Evolutionary conservation across 805 yeast genomes (phyloP).

Genomic region (Ogataea naganishii): DNA sequence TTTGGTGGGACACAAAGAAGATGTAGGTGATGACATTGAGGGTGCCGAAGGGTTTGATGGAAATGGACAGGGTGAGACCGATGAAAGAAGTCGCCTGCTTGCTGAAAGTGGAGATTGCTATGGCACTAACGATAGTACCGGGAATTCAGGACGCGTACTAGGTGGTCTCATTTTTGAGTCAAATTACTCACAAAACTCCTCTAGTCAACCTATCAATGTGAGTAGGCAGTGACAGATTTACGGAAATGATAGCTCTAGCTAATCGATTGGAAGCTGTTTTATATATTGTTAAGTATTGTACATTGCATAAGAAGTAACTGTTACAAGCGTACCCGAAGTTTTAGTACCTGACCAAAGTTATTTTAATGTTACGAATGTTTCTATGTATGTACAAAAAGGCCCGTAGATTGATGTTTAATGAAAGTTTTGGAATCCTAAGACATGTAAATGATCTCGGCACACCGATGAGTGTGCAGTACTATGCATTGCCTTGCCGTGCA

Average conservation of each 20-base stretch:
- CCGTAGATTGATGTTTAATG: too few species aligned
- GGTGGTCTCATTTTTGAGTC: slow-evolving; percentile 17
- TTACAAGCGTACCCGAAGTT: too few species aligned
- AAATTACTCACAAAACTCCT: slow-evolving; percentile 20
- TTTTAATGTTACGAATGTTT: too few species aligned
- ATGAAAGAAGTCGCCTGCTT: neutral
- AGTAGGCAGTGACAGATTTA: neutral
- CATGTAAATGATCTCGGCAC: too few species aligned
- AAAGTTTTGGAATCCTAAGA: too few species aligned
- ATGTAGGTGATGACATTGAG: neutral
- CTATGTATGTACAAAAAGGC: too few species aligned
- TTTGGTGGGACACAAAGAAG: slow-evolving; percentile 14
- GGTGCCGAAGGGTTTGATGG: neutral
- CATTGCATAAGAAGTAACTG: too few species aligned
- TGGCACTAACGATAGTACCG: neutral
- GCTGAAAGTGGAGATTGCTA: neutral
- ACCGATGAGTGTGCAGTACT: too few species aligned
- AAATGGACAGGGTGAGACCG: neutral
- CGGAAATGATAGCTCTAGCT: slow-evolving; percentile 2
- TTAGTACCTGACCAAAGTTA: too few species aligned
- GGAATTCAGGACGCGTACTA: slow-evolving; percentile 7
- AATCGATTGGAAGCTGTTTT: too few species aligned
- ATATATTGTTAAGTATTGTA: too few species aligned
- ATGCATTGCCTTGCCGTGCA: too few species aligned
- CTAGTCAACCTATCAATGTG: slow-evolving; percentile 14